phyloP scores from a whole-genome alignment of 1,284 basidiomycete genomes.

The Ceraceosorus guamensis region DNA sequence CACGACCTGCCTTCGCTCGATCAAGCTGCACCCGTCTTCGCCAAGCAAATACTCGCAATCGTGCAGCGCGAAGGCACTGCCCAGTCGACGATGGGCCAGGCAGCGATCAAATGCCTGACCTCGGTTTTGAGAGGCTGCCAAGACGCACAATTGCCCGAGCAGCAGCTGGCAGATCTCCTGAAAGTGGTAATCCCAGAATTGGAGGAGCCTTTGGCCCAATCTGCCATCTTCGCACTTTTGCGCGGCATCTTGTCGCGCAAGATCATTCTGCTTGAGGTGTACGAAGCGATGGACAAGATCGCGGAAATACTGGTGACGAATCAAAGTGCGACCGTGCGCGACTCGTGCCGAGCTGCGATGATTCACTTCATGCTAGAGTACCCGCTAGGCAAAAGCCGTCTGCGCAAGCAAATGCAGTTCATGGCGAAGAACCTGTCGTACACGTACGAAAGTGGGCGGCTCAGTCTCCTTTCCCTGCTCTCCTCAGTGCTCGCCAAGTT shows the following conservation, averaged over 20 bases:
- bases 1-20: slow-evolving; percentile 74
- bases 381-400: slow-evolving; percentile 85
- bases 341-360: slow-evolving; percentile 77
- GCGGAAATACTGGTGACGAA: slow-evolving; percentile 88
- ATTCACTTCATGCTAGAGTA: slow-evolving; percentile 96
- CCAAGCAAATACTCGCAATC: slow-evolving; percentile 78
- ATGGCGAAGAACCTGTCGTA: slow-evolving; percentile 90
- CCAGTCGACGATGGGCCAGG: slow-evolving; percentile 82
- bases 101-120: slow-evolving; percentile 77
- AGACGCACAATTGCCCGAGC: slow-evolving; percentile 72
- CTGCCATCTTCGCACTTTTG: slow-evolving; percentile 77
- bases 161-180: slow-evolving; percentile 78
- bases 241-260: slow-evolving; percentile 84
- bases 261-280: slow-evolving; percentile 91
- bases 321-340: slow-evolving; percentile 83
- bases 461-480: slow-evolving; percentile 85
- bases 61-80: slow-evolving; percentile 70
- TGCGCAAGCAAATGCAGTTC: slow-evolving; percentile 82
- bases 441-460: slow-evolving; percentile 78
- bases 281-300: slow-evolving; percentile 95
- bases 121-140: slow-evolving; percentile 78
- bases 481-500: slow-evolving; percentile 79
- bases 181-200: slow-evolving; percentile 80
- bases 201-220: slow-evolving; percentile 86
- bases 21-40: slow-evolving; percentile 72